A percentile compares a stretch with the other conserved stretches of the same genome.
Evolutionary conservation across 2,329 filamentous ascomycete species (phyloP).

Genomic region (Monosporascus sp.): DNA sequence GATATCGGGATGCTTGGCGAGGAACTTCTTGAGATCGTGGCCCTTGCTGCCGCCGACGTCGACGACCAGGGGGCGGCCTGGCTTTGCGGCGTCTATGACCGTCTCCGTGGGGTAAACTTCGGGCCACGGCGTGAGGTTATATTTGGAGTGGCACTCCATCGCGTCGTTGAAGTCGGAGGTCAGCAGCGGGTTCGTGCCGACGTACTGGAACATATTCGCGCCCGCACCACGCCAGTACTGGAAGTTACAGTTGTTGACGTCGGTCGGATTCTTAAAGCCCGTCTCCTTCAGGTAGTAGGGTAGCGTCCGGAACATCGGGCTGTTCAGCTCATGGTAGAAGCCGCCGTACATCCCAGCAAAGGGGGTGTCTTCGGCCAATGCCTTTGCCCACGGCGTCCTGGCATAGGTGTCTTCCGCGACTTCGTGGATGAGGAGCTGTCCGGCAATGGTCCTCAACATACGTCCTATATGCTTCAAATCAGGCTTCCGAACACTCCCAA

Average conservation of each 20-base stretch:
- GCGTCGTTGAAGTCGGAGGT: slow-evolving; percentile 28
- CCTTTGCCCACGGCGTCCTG: slow-evolving; percentile 27
- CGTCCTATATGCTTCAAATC: slow-evolving; percentile 17
- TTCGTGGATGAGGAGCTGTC: slow-evolving; percentile 30
- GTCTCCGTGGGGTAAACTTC: slow-evolving; percentile 29
- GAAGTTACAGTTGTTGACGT: slow-evolving; percentile 27
- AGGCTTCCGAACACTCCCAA: not conserved
- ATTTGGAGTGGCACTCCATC: slow-evolving; percentile 33
- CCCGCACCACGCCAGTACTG: slow-evolving; percentile 24
- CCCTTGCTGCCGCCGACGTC: slow-evolving; percentile 33
- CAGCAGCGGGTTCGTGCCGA: slow-evolving; percentile 24
- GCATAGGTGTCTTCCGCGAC: slow-evolving; percentile 28
- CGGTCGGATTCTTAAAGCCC: slow-evolving; percentile 29
- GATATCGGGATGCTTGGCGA: slow-evolving; percentile 18
- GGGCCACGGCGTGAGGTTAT: slow-evolving; percentile 32
- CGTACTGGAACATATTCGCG: slow-evolving; percentile 26
- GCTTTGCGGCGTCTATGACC: slow-evolving; percentile 21
- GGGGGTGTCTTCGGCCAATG: slow-evolving; percentile 23
- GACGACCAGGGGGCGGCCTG: slow-evolving; percentile 25
- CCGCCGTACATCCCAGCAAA: slow-evolving; percentile 27
- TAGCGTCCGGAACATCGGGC: slow-evolving; percentile 25
- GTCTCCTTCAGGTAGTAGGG: slow-evolving; percentile 28
- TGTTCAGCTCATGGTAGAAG: slow-evolving; percentile 29
- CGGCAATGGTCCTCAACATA: slow-evolving; percentile 30
- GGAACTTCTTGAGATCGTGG: slow-evolving; percentile 31